Percentiles rank a stretch among this genome's conserved stretches.
phyloP scores from a whole-genome alignment of 257 asterid species.

The Oldenlandia corymbosa region DNA sequence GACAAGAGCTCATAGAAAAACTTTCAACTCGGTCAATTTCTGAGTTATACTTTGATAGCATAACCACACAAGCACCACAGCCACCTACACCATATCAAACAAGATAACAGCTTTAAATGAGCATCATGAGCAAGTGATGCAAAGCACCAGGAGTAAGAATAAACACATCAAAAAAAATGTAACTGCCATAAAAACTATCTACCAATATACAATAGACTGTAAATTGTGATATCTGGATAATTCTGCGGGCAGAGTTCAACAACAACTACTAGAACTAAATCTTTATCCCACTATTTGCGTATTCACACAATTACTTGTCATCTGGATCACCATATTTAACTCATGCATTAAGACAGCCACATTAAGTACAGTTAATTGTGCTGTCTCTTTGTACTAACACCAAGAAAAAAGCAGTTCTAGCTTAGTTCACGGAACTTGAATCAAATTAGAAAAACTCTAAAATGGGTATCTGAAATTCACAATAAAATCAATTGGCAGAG shows the following conservation, averaged over 20 bases:
- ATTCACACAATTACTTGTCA: neutral
- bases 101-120: neutral
- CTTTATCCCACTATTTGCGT: too few species aligned
- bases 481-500: neutral
- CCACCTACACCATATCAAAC: conserved; percentile 46
- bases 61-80: conserved; percentile 74
- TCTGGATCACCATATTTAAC: neutral
- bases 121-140: conserved; percentile 1
- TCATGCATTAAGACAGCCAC: neutral
- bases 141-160: neutral
- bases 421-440: neutral
- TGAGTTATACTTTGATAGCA: conserved; percentile 54
- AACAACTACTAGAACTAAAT: too few species aligned
- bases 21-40: conserved; percentile 30
- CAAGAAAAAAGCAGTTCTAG: neutral
- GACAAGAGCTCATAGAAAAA: conserved; percentile 52
- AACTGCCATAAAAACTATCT: too few species aligned
- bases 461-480: neutral
- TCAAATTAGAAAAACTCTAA: neutral
- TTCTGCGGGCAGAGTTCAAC: too few species aligned
- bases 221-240: too few species aligned
- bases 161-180: neutral
- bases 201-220: too few species aligned
- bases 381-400: neutral
- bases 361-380: neutral